Base-by-base conservation (phyloP, 441 rosid genomes). In the Arabidopsis hybrid region DNA sequence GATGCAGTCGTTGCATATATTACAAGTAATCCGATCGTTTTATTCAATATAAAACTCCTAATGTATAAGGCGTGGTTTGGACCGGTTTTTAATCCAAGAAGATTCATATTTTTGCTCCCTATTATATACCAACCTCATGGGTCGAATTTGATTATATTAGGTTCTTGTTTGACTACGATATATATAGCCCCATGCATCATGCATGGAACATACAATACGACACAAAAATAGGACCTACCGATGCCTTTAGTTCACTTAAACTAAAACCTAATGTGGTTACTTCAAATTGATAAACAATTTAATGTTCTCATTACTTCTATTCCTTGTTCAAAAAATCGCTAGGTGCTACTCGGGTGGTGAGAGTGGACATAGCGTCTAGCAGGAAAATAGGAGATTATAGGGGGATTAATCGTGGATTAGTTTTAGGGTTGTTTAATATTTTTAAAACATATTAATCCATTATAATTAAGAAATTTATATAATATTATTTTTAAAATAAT, bases 11-110 rank as follows among this genome's bases (percentile, higher is more conserved):
- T 11, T 21, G 10, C 5, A 9, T 46, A 21, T 65, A 0, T 16
- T 58, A 31, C 67, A 42, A 60, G 67, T 59, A 59, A 49, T 47
- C 14, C 36, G 68, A 60, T 67, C 42, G 45, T 60, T 31, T 16
- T 61, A 75, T 62, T 61, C 78, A 60, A 75, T 68, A 60, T 70
- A 36, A 40, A 17, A 21, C 67, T 60, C 74, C 74, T 62, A 26
- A 35, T 43, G 58, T 55, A 68, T 40, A 59, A 59, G 21, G 70
- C 70, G 36, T 45, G 59, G 74, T 10, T 75, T 61, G 64, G 70
- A 61, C 74, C 65, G 36, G 0, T 21, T 51, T 68, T 60, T 35
- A 47, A 12, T 39, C 13, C 18, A 38, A 53, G 43, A 55, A 36
- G 13, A 45, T 57, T 52, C 52, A 17, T 39, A 4, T 5, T 8